Evolutionary conservation across 2,329 filamentous ascomycete species (phyloP), one percentile per base, ranked within the genome.

Genomic region (Arthrobotrys iridis): DNA sequence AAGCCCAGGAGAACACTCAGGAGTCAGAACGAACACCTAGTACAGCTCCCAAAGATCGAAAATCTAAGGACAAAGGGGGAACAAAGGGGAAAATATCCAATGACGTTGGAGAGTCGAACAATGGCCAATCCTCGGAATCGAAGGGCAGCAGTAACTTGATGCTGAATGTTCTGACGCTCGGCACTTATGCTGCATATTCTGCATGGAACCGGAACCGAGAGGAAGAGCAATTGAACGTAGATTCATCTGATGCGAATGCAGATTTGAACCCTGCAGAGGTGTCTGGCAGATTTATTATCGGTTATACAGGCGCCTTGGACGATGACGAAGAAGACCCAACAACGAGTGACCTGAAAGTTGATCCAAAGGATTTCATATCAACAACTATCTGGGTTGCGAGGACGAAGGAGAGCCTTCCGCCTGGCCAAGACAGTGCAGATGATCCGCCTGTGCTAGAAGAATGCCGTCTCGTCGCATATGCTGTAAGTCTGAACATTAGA

Each of bases 401-500:
- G 24, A 62, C 35, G 46, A 35, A 37, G 33, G 63, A 63, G 10
- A 55, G 15, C 26, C n/a, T 18, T 1, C 8, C 33, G 28, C 35
- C 40, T n/a, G 58, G 68, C 30, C 22, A 77, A 13, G 75, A 77
- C 22, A 46, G 58, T 24, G 46, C 74, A 62, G 62, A 77, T 28
- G 64, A 77, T 10, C 57, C 52, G 8, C 62, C 37, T 13, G 18
- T 59, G 15, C 48, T 79, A 10, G 73, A 78, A 45, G 79, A 79
- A 63, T 79, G 77, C 30, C 78, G 68, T 24, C 57, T 79, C 15
- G 79, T 79, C 18, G 77, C 79, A 26, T 79, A 79, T 35, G 74
- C 77, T 13, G 79, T 79, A 78, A 65, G 66, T 65, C 30, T 50
- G 18, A 15, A 43, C 50, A 15, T 4, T 15, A 20, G 24, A n/a